Evolutionary conservation across 108 stramenopile species (phyloP).

Genomic region (Bacterosira constricta): DNA sequence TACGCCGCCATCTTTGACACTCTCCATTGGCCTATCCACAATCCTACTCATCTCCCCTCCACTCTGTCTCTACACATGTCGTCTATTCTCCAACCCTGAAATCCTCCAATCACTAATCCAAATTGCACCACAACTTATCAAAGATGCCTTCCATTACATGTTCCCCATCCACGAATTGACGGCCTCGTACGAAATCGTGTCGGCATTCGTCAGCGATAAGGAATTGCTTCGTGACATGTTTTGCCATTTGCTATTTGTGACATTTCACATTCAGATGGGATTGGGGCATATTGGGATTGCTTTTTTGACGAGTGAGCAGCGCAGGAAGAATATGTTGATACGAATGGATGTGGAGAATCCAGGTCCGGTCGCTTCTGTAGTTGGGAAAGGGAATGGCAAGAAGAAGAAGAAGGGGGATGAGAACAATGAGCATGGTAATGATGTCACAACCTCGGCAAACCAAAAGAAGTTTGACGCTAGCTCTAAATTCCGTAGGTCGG

Average conservation of each 20-base stretch:
- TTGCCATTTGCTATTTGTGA: conserved; percentile 75
- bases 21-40: conserved; percentile 5
- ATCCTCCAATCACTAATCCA: background rate
- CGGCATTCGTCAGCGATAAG: conserved; percentile 42
- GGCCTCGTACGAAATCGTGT: conserved; percentile 64
- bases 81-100: conserved; percentile 23
- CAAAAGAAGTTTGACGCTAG: conserved; percentile 51
- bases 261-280: conserved; percentile 88
- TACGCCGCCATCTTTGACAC: conserved; percentile 10
- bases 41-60: conserved; percentile 8
- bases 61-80: conserved; percentile 27
- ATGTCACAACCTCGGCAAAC: too few species aligned
- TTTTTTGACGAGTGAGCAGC: conserved; percentile 76
- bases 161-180: conserved; percentile 72
- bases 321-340: conserved; percentile 76
- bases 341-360: conserved; percentile 69
- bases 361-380: background rate
- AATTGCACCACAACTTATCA: background rate
- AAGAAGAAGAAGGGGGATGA: background rate
- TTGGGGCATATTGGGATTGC: conserved; percentile 87
- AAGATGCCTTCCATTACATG: conserved; percentile 39
- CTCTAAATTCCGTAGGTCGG: conserved; percentile 65
- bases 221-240: conserved; percentile 59
- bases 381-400: background rate
- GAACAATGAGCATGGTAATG: conserved; percentile 1